Conservation (phyloP, 2,329 filamentous ascomycete genomes). For the Dryadomyces quercus-mongolicae region DNA sequence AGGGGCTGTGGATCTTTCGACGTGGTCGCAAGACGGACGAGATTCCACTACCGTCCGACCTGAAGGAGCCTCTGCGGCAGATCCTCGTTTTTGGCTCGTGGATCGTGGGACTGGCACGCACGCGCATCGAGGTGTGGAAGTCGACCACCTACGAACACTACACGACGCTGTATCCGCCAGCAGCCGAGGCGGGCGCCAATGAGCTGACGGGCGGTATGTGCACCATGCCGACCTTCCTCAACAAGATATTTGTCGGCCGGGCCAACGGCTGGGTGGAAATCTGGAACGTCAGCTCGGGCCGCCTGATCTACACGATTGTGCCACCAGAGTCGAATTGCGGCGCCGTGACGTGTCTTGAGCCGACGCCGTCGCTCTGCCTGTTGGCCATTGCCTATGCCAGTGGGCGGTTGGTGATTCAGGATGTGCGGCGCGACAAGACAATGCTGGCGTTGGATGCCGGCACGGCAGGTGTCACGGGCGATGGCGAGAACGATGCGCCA, state of each 20-base stretch:
- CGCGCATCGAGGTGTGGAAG: slow-evolving; percentile 82
- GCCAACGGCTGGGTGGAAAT: slow-evolving; percentile 87
- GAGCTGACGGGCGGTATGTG: slow-evolving; percentile 67
- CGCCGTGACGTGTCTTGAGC: slow-evolving; percentile 74
- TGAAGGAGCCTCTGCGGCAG: slow-evolving; percentile 60
- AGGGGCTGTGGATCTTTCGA: slow-evolving; percentile 85
- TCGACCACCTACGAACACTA: slow-evolving; percentile 75
- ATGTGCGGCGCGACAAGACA: slow-evolving; percentile 66
- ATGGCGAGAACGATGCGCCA: slow-evolving; percentile 36
- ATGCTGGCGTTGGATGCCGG: slow-evolving; percentile 59
- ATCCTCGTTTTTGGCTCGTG: slow-evolving; percentile 81
- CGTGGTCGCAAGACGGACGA: slow-evolving; percentile 75
- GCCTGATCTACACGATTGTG: slow-evolving; percentile 80
- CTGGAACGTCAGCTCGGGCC: slow-evolving; percentile 91
- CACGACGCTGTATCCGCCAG: slow-evolving; percentile 60
- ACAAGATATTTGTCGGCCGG: slow-evolving; percentile 87
- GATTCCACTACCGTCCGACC: slow-evolving; percentile 53
- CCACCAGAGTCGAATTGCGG: slow-evolving; percentile 63
- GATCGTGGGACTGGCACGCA: slow-evolving; percentile 70
- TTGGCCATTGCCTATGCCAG: slow-evolving; percentile 79
- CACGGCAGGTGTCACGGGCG: slow-evolving; percentile 20
- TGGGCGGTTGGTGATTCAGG: slow-evolving; percentile 67
- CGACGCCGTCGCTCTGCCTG: slow-evolving; percentile 71
- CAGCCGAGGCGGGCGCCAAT: slow-evolving; percentile 44
- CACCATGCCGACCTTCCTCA: slow-evolving; percentile 88